phyloP scores from a whole-genome alignment of 768 basidiomycete species.

The Rhodotorula sphaerocarpa region DNA sequence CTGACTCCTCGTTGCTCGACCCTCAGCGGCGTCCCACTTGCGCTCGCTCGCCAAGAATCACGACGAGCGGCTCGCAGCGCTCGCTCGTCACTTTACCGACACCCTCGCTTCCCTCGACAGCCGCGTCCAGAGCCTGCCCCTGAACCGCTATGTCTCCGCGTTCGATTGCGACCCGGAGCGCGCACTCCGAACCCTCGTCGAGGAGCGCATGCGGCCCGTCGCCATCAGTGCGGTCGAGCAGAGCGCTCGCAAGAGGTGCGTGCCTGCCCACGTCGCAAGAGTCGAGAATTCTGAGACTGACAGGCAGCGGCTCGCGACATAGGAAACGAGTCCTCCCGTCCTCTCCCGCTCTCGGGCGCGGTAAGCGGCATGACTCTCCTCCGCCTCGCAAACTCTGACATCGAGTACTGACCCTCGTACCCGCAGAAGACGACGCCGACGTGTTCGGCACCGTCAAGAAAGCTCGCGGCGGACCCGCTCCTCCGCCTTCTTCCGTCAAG shows the following conservation, averaged over 20 bases:
- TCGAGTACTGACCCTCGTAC: background rate
- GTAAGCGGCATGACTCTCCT: too few species aligned
- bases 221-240: constrained; percentile 7
- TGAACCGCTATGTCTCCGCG: constrained; percentile 10
- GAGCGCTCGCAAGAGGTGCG: constrained; percentile 15
- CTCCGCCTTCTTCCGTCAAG: background rate
- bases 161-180: constrained; percentile 2
- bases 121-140: background rate
- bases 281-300: too few species aligned
- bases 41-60: background rate
- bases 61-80: background rate
- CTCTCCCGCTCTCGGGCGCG: constrained; percentile 42
- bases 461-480: constrained; percentile 1
- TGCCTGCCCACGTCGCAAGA: background rate
- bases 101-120: constrained; percentile 13
- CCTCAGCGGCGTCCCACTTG: constrained; percentile 7
- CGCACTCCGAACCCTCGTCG: constrained; percentile 7
- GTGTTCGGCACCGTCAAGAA: constrained; percentile 14
- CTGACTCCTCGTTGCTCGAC: background rate
- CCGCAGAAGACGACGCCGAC: constrained; percentile 8
- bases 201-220: constrained; percentile 3
- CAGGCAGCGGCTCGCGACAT: background rate
- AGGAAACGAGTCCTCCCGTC: constrained; percentile 44
- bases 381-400: too few species aligned
- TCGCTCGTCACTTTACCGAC: constrained; percentile 14